Evolutionary conservation across 169 alveolate species (phyloP).

Genomic region (Plasmodium reichenowi): DNA sequence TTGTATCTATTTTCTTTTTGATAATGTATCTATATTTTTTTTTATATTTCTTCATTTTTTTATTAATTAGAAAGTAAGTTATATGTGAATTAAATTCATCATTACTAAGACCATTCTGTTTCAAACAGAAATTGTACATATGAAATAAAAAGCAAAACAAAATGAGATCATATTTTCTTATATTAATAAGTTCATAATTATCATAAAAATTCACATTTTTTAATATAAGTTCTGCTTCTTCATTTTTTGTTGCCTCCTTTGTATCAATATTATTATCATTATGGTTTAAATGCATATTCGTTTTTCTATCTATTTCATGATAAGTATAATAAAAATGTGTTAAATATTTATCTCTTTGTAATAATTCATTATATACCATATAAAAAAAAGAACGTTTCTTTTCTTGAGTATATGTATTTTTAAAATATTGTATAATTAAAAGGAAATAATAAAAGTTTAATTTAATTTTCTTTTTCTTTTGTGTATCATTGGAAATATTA

Average conservation of each 20-base stretch:
- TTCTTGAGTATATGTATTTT: slow-evolving; percentile 26
- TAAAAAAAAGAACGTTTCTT: slow-evolving; percentile 29
- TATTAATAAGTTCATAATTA: slow-evolving; percentile 10
- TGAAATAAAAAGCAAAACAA: slow-evolving; percentile 44
- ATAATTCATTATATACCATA: slow-evolving; percentile 19
- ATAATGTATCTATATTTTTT: slow-evolving; percentile 31
- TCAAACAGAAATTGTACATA: slow-evolving; percentile 72
- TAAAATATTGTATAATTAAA: slow-evolving; percentile 16
- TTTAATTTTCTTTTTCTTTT: slow-evolving; percentile 18
- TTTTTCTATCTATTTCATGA: slow-evolving; percentile 2
- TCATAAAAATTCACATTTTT: background rate
- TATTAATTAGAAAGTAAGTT: slow-evolving; percentile 51
- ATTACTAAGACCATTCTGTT: slow-evolving; percentile 40
- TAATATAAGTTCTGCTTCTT: too few relatives aligned
- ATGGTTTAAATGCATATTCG: background rate
- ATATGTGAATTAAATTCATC: slow-evolving; percentile 55
- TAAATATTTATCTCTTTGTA: background rate
- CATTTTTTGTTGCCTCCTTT: too few relatives aligned
- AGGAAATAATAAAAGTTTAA: slow-evolving; percentile 60
- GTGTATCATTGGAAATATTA: background rate
- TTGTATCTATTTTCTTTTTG: background rate
- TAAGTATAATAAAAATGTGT: background rate
- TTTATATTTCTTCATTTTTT: slow-evolving; percentile 30
- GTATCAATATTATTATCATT: too few relatives aligned
- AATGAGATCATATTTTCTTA: slow-evolving; percentile 24